These are phyloP conservation scores for Chrysosporium keratinophilum DNA, from an alignment of 2,329 filamentous ascomycete genomes.

Conservation along the genomic window DNA sequence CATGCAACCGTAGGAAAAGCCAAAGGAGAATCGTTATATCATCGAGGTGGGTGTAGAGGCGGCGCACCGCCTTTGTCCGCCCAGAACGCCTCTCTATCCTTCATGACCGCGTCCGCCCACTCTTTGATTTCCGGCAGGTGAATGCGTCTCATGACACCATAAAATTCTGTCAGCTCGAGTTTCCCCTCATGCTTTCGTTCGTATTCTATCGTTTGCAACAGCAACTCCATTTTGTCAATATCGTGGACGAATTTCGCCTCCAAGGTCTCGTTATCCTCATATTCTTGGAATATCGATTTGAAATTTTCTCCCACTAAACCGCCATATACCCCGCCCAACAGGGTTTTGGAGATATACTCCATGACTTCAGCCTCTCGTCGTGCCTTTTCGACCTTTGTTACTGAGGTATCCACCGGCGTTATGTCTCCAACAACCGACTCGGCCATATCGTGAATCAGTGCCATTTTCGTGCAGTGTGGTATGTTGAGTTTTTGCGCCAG, in stretches of 20 bases:
- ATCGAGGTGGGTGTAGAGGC: not conserved
- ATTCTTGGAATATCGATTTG: slow-evolving; percentile 80
- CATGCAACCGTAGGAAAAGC: not conserved
- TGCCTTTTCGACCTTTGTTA: slow-evolving; percentile 79
- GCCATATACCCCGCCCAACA: slow-evolving; percentile 67
- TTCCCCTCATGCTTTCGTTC: slow-evolving; percentile 59
- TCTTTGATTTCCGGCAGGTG: slow-evolving; percentile 64
- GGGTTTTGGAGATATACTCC: slow-evolving; percentile 67
- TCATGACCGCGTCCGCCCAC: slow-evolving; percentile 68
- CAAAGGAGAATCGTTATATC: slow-evolving; percentile 1
- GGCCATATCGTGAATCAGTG: slow-evolving; percentile 93
- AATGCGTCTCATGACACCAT: slow-evolving; percentile 64
- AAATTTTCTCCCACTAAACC: slow-evolving; percentile 61
- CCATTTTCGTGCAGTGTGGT: slow-evolving; percentile 83
- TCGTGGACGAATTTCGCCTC: slow-evolving; percentile 91
- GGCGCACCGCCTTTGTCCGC: slow-evolving; percentile 31
- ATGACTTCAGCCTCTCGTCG: slow-evolving; percentile 80
- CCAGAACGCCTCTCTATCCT: slow-evolving; percentile 69
- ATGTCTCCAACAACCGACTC: slow-evolving; percentile 93
- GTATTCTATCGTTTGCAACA: slow-evolving; percentile 95
- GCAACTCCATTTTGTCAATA: slow-evolving; percentile 89
- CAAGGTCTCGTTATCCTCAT: slow-evolving; percentile 73
- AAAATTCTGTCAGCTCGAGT: slow-evolving; percentile 77
- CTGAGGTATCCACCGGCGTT: slow-evolving; percentile 70
- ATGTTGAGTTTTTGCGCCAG: slow-evolving; percentile 65